Percentiles rank a stretch among this genome's conserved stretches.
phyloP scores from a whole-genome alignment of 2,329 filamentous ascomycete genomes.

The Arthroderma sp. region DNA sequence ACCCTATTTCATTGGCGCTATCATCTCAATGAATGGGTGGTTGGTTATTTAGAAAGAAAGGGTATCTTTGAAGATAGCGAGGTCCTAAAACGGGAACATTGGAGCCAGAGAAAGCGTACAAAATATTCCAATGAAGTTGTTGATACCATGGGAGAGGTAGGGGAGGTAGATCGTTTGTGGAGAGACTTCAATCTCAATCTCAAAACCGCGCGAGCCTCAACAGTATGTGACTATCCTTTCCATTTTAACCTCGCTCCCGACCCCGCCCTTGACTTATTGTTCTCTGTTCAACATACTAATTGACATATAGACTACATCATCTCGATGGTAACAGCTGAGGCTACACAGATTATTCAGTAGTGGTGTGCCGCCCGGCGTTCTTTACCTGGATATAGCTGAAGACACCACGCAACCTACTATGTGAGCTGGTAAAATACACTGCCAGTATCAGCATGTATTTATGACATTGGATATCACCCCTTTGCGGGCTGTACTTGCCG shows the following conservation, averaged over 20 bases:
- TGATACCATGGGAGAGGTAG: conserved; percentile 48
- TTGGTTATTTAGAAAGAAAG: conserved; percentile 47
- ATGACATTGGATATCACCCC: too few relatives aligned
- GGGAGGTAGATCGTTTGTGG: conserved; percentile 52
- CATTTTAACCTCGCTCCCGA: not conserved
- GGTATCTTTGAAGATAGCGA: conserved; percentile 47
- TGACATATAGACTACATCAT: not conserved
- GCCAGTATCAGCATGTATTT: too few relatives aligned
- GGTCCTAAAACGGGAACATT: conserved; percentile 49
- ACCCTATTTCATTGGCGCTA: conserved; percentile 64
- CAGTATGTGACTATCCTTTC: conserved; percentile 21
- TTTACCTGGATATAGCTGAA: too few relatives aligned
- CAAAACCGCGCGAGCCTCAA: conserved; percentile 44
- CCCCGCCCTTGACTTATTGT: not conserved
- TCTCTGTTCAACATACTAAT: not conserved
- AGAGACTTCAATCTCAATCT: conserved; percentile 53
- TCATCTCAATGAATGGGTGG: conserved; percentile 60
- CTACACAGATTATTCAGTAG: not conserved
- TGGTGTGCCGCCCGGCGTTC: too few relatives aligned
- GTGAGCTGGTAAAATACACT: too few relatives aligned
- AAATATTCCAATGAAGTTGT: conserved; percentile 53
- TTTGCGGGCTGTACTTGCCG: too few relatives aligned
- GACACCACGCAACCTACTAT: too few relatives aligned
- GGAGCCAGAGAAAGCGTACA: conserved; percentile 48
- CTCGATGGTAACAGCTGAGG: not conserved